These are phyloP conservation scores for Linnemannia schmuckeri DNA, from an alignment of 192 early-diverging fungal genomes.

Conservation along the genomic window DNA sequence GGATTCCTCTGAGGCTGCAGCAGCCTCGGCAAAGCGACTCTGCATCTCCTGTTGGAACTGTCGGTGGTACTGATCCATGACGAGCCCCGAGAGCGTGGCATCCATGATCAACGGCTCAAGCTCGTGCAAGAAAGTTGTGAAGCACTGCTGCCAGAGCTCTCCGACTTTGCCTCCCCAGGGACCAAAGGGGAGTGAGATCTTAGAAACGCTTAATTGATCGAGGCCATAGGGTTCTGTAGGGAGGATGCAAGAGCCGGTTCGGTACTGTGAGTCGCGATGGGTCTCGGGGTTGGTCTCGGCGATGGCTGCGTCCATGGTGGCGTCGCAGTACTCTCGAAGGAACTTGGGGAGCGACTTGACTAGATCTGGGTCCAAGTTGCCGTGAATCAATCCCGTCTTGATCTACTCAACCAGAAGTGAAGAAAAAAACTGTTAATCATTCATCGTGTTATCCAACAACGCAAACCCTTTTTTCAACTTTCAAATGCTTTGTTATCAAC, in stretches of 20 bases:
- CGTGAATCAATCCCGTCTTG: conserved; percentile 53
- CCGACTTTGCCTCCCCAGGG: conserved; percentile 52
- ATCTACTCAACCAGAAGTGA: conserved; percentile 4
- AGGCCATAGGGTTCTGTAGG: conserved; percentile 33
- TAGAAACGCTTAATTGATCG: conserved; percentile 24
- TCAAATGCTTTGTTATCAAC: background rate
- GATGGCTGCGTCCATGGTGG: conserved; percentile 6
- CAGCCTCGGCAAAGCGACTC: conserved; percentile 1
- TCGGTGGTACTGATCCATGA: conserved; percentile 55
- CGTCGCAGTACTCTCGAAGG: conserved; percentile 42
- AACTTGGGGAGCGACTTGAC: conserved; percentile 42
- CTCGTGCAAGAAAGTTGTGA: conserved; percentile 33
- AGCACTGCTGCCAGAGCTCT: conserved; percentile 47
- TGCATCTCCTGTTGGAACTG: conserved; percentile 44
- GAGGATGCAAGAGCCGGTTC: background rate
- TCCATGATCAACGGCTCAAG: conserved; percentile 53
- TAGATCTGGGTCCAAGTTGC: conserved; percentile 51
- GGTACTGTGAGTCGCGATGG: background rate
- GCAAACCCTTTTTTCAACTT: background rate
- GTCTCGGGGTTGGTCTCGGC: background rate
- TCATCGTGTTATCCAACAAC: background rate
- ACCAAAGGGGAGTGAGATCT: conserved; percentile 45
- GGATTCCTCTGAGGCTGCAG: background rate
- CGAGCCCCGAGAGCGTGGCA: conserved; percentile 42
- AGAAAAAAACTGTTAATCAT: background rate